Base-by-base conservation (phyloP, 192 early-diverging fungal genomes). In the Rhizophagus prolifer region DNA sequence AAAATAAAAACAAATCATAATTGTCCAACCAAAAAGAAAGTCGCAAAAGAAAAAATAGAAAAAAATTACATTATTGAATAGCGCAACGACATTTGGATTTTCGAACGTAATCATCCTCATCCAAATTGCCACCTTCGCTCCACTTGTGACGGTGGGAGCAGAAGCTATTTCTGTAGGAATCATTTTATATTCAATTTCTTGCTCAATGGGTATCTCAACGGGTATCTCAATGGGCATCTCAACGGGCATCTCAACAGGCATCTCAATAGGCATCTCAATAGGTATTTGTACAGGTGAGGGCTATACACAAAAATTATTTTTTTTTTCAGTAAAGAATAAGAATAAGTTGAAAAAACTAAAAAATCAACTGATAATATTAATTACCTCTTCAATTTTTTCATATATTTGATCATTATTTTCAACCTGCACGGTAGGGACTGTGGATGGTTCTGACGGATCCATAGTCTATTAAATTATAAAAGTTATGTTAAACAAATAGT, bases 71-170 rank as follows among this genome's bases (percentile, higher is more conserved):
- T 61, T 58, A 75, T 31, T 63, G 64, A 28, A 75, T 75, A 14
- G 63, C 21, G 65, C 74, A 75, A 54, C 74, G 65, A 25, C 74
- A 75, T 26, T 21, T 66, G 25, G 74, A 65, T 19, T 59, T 30
- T 65, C 65, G 16, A 23, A 75, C 26, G 28, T 34, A 46, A 10
- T 70, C 72, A 26, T 74, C 72, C 19, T 74, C 69, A 28, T 71
- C 69, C 7, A 14, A 28, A 50, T 54, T 19, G 12, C 16, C 66
- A 38, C 4, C 19, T 12, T 30, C 26, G 25, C 44, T 65, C 23
- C 26, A 8, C 30, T 66, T 58, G 58, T 25, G 16, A 63, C 41
- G 28, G 28, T 10, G 5, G 74, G 74, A 28, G 19, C 4, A n/a
- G 23, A 25, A 65, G 58, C 46, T 36, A 6, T 2, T 30, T 75